Base-by-base conservation (phyloP, 2,329 filamentous ascomycete genomes). In the Mycosphaerella sp. region DNA sequence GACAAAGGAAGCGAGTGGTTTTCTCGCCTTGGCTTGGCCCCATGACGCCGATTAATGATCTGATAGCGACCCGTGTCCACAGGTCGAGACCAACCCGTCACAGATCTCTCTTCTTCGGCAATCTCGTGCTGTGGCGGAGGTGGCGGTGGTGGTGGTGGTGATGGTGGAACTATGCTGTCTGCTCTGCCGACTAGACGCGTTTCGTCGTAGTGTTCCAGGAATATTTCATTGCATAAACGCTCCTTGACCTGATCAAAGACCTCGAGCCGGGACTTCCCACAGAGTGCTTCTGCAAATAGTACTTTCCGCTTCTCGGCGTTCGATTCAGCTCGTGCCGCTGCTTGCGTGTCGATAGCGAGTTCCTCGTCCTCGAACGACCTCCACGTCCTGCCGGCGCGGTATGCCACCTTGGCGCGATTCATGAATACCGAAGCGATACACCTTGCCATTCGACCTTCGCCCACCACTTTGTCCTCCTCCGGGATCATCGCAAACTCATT, bases 171-270 rank as follows among this genome's bases (percentile, higher is more conserved):
- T n/a, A 50, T 17, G 42, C 43, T 46, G 44, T 42, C 44, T 36
- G 37, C 14, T 13, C 37, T 42, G 32, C 39, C 27, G 2, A 39
- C 39, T 18, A 49, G 28, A 17, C 45, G 45, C 12, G 41, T 35
- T 12, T 49, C 37, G 32, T 49, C 39, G 36, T 50, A 46, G 12
- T 39, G 12, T 21, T 50, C 41, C 6, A 48, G 49, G 48, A 57
- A 62, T 35, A 62, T 51, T 30, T 62, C 59, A 7, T 49, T 39
- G 28, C 56, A 55, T n/a, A 62, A 37, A 10, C 59, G 54, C n/a
- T 25, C 41, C 37, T 59, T 60, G 28, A 61, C 39, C 35, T 53
- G 32, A 12, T 53, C 47, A 21, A 60, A 59, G 3, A 62, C 50
- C 3, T 34, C 41, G 9, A 62, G 44, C 16, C 59, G 47, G n/a